Evolutionary conservation across 2,329 filamentous ascomycete species (phyloP).

Genomic region (Ophidiomyces ophidiicola): DNA sequence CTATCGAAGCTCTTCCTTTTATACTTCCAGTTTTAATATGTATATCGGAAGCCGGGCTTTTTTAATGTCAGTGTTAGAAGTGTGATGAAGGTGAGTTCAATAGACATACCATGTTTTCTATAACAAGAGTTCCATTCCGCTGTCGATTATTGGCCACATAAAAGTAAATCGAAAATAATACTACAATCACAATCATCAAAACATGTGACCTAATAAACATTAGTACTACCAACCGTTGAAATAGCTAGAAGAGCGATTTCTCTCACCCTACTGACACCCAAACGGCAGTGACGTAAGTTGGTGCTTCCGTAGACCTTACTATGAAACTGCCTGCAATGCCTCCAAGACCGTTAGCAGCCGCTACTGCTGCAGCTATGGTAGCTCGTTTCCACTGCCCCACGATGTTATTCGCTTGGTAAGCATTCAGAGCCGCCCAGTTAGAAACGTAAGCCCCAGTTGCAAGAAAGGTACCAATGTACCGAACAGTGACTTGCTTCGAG

Average conservation of each 20-base stretch:
- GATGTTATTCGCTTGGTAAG: slow-evolving; percentile 52
- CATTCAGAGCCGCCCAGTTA: slow-evolving; percentile 56
- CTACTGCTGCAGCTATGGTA: slow-evolving; percentile 48
- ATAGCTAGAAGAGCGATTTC: neutral
- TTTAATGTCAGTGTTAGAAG: slow-evolving; percentile 1
- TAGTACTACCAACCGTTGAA: neutral
- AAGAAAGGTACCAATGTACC: slow-evolving; percentile 53
- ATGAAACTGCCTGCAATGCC: slow-evolving; percentile 57
- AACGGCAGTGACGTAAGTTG: slow-evolving; percentile 51
- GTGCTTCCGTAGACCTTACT: slow-evolving; percentile 49
- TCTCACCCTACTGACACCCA: slow-evolving; percentile 51
- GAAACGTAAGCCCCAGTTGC: slow-evolving; percentile 56
- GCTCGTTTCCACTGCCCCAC: slow-evolving; percentile 54
- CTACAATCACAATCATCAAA: slow-evolving; percentile 45
- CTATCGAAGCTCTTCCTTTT: neutral
- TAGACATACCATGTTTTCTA: slow-evolving; percentile 38
- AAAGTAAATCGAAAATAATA: slow-evolving; percentile 43
- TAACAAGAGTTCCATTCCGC: slow-evolving; percentile 34
- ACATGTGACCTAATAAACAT: slow-evolving; percentile 39
- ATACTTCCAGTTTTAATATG: slow-evolving; percentile 19
- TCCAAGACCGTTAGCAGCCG: slow-evolving; percentile 50
- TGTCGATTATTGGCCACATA: slow-evolving; percentile 41
- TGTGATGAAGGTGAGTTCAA: neutral
- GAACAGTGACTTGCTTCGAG: slow-evolving; percentile 43
- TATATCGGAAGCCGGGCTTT: slow-evolving; percentile 26